Evolutionary conservation across 73 alveolate genomes (phyloP).

Genomic region (Paraurostyla sp.): DNA sequence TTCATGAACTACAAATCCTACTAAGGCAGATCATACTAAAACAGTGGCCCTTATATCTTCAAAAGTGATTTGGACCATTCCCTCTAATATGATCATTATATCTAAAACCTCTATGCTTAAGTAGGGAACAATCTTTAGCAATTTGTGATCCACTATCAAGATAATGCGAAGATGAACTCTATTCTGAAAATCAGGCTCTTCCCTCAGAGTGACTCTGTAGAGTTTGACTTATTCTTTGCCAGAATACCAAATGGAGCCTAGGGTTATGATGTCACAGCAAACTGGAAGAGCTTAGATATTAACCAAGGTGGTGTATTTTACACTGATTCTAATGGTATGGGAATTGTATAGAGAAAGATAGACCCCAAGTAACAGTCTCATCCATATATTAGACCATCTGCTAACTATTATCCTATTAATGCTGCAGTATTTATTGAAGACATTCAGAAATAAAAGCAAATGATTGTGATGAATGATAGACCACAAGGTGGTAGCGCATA

Average conservation of each 20-base stretch:
- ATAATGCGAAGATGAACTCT: background rate
- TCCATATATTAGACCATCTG: slow-evolving; percentile 45
- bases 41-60: slow-evolving; percentile 34
- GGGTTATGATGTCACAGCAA: slow-evolving; percentile 31
- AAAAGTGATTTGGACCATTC: background rate
- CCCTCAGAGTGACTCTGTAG: background rate
- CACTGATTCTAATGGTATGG: slow-evolving; percentile 76
- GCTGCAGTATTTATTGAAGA: slow-evolving; percentile 73
- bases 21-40: background rate
- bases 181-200: slow-evolving; percentile 3
- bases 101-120: background rate
- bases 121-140: background rate
- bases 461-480: slow-evolving; percentile 82
- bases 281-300: background rate
- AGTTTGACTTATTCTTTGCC: slow-evolving; percentile 39
- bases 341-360: slow-evolving; percentile 65
- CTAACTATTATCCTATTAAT: slow-evolving; percentile 79
- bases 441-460: background rate
- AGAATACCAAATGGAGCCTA: background rate
- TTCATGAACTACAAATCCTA: background rate
- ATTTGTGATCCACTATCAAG: slow-evolving; percentile 2
- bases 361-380: slow-evolving; percentile 51
- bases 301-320: slow-evolving; percentile 28
- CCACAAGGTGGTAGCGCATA: slow-evolving; percentile 90
- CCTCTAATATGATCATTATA: background rate